Base-by-base conservation (phyloP, 2,329 filamentous ascomycete species). In the Arthrobotrys sinensis region DNA sequence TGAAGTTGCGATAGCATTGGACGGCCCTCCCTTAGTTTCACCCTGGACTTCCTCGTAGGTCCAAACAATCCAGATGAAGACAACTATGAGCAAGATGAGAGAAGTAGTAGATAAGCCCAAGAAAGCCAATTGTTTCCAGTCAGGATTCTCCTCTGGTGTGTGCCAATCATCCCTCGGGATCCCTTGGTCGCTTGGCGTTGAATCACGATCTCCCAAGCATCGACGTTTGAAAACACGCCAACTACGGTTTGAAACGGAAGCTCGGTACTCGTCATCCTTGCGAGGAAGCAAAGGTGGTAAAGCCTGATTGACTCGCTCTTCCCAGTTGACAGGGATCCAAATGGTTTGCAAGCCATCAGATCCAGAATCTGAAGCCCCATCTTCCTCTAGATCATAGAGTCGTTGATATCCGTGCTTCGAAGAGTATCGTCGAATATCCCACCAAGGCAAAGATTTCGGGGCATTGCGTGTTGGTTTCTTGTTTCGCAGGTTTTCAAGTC, bases 281-380 rank as follows among this genome's bases (percentile, higher is more conserved):
- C 53, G 67, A 28, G 67, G 67, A 5, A 53, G 55, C 24, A 71
- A 14, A 3, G 67, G 67, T 5, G 67, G 55, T 10, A 71, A 7
- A n/a, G 43, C 28, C 21, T 43, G 43, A 21, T 60, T 62, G 4
- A 45, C 3, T 19, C 67, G 12, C 16, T 50, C 53, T 40, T 71
- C 43, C 53, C 40, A 45, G 32, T 63, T 19, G 0, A 52, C 43
- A 6, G 46, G 19, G 19, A 63, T 36, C 43, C 55, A 71, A 8
- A 71, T 43, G 8, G 53, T 53, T 32, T 60, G 32, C 14, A 63
- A 43, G 4, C 11, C 21, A 14, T n/a, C 32, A 4, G 43, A 14
- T 4, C 38, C 53, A 11, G 4, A 4, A 10, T 63, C 55, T 12
- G 55, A 71, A 19, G 11, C 52, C 8, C 34, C 11, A 40, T 32